Percentiles rank a stretch among this genome's conserved stretches.
Conservation (phyloP, 1,284 basidiomycete species). For the Ganoderma meredithae region DNA sequence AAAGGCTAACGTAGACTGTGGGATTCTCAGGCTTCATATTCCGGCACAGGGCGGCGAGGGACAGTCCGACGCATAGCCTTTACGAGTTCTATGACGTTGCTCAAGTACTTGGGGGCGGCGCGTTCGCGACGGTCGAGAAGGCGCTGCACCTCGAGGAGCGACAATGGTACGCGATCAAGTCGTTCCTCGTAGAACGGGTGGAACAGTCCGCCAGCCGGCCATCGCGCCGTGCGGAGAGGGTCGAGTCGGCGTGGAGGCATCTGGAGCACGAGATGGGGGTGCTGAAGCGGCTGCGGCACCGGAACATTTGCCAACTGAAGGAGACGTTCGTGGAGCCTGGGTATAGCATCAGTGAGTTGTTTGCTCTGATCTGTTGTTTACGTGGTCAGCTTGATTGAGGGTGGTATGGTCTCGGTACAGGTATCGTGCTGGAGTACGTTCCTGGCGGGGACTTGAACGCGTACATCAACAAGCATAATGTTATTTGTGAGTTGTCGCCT, state of each 20-base stretch:
- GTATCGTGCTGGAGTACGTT: slow-evolving; percentile 81
- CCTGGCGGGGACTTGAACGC: slow-evolving; percentile 91
- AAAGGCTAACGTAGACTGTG: background rate
- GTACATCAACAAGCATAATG: slow-evolving; percentile 62
- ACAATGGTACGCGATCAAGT: slow-evolving; percentile 75
- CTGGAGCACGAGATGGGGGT: slow-evolving; percentile 83
- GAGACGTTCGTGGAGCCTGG: slow-evolving; percentile 46
- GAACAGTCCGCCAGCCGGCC: slow-evolving; percentile 11
- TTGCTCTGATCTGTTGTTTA: no score
- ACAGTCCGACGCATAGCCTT: slow-evolving; percentile 17
- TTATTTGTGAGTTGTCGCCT: background rate
- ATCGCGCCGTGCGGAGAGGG: background rate
- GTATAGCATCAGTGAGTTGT: slow-evolving; percentile 1
- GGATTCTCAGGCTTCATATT: slow-evolving; percentile 53
- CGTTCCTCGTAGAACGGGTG: slow-evolving; percentile 61
- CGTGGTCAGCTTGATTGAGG: background rate
- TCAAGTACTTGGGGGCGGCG: slow-evolving; percentile 75
- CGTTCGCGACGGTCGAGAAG: slow-evolving; percentile 81
- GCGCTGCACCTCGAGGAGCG: slow-evolving; percentile 66
- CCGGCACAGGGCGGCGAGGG: slow-evolving; percentile 54
- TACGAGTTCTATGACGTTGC: slow-evolving; percentile 60
- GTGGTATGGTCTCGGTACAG: slow-evolving; percentile 43
- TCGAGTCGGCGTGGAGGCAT: slow-evolving; percentile 6
- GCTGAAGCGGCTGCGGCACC: slow-evolving; percentile 75
- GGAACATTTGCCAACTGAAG: slow-evolving; percentile 81